Evolutionary conservation across 2,329 filamentous ascomycete genomes (phyloP), one percentile per base, ranked within the genome.

Genomic region (Xylariaceae sp.): DNA sequence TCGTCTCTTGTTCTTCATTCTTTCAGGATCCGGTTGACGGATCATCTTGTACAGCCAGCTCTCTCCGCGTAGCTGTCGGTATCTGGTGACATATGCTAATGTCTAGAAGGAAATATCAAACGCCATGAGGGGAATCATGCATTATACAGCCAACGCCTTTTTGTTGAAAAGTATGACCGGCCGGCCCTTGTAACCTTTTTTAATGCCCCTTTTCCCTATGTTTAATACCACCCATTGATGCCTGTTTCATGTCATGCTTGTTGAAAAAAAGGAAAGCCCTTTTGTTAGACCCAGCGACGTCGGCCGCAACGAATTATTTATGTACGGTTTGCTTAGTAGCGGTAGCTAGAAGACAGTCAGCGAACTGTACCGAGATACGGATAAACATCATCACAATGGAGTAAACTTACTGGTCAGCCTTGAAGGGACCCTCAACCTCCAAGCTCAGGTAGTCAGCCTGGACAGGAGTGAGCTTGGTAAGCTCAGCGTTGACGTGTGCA

Each of bases 371-470:
- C 42, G n/a, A 42, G 9, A 2, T 39, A 56, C 17, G 17, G 17
- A 15, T 42, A n/a, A 50, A 52, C 9, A 51, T 34, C 39, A 4
- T 23, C 52, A 49, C 39, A 42, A 17, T 10, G 18, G 49, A 50
- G 45, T 55, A 37, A 65, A 78, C 81, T 75, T 90, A 92, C 85
- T 92, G 90, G 70, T 97, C 93, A 78, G 82, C 83, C 91, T 99
- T 99, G 89, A 85, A 99, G 71, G 94, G 94, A 75, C 94, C 94
- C 82, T 92, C 88, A 66, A 85, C 74, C 62, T 87, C 83, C 69
- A 99, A 83, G 71, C 91, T 86, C 74, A 97, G 89, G 83, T 99
- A 99, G 74, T 97, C 94, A 69, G 91, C 88, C 85, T 99, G 94
- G 71, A 88, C 88, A 62, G 82, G 73, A 74, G 86, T 90, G 75